phyloP scores from a whole-genome alignment of 2,329 filamentous ascomycete species.

The Penicillium griseofulvum region DNA sequence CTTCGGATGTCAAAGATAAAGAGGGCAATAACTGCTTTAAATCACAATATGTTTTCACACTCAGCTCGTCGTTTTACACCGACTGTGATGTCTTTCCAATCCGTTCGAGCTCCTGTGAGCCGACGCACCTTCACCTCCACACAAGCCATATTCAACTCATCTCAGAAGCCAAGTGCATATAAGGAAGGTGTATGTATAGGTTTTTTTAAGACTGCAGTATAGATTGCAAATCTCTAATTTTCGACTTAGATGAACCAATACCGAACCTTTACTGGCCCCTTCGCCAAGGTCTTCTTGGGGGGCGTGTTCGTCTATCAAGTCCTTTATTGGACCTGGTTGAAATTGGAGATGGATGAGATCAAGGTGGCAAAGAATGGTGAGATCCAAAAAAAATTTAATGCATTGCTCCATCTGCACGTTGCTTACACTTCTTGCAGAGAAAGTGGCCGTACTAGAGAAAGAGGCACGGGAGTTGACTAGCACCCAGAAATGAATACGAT shows the following conservation, averaged over 20 bases:
- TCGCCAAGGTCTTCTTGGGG: constrained; percentile 49
- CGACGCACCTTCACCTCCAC: constrained; percentile 9
- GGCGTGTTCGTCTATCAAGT: constrained; percentile 51
- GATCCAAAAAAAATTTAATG: neutral
- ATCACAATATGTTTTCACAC: constrained; percentile 3
- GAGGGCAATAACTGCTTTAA: neutral
- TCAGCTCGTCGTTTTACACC: neutral
- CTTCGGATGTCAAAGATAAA: constrained; percentile 2
- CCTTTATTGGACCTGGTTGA: constrained; percentile 49
- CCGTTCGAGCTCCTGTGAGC: neutral
- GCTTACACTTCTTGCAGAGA: constrained; percentile 23
- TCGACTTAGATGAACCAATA: constrained; percentile 39
- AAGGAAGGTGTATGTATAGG: constrained; percentile 29
- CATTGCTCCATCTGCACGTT: neutral
- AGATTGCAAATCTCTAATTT: neutral
- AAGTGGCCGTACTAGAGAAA: constrained; percentile 36
- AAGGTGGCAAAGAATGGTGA: constrained; percentile 43
- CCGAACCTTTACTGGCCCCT: constrained; percentile 41
- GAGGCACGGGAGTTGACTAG: constrained; percentile 35
- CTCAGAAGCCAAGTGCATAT: constrained; percentile 18
- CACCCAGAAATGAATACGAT: constrained; percentile 23
- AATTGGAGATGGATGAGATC: constrained; percentile 47
- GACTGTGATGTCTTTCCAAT: constrained; percentile 1
- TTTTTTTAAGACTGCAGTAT: neutral
- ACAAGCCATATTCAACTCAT: constrained; percentile 6